Evolutionary conservation across 2,329 filamentous ascomycete genomes (phyloP), one percentile per base, ranked within the genome.

Genomic region (Xenoacremonium recifei): DNA sequence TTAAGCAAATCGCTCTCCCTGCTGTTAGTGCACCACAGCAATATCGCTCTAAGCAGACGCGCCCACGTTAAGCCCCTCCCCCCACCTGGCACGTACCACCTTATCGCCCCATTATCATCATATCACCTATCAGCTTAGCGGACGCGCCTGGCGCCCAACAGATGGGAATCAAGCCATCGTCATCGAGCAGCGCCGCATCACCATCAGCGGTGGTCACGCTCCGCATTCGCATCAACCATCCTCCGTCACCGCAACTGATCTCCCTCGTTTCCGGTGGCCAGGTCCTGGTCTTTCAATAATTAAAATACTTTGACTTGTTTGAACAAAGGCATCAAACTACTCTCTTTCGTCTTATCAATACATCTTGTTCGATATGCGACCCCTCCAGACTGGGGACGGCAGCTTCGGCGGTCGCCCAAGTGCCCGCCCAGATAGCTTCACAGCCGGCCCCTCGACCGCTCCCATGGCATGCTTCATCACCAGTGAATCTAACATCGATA

Each of bases 381-480:
- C 57, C 35, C 43, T 55, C 30, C 50, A 54, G 37, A 42, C 51
- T 38, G 40, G 49, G 21, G 56, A 48, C 25, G 48, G 47, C 33
- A 41, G 51, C 44, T 45, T 53, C 43, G 50, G 51, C 23, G 49
- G 35, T 15, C 54, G 50, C 40, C 36, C 42, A 19, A 40, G 43
- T 42, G 48, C 42, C 13, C 53, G 49, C 37, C 35, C 48, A 16
- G 56, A 59, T 39, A 53, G 42, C 23, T 43, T 59, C 35, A 37
- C 40, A 17, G 42, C 50, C 33, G 42, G 45, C 35, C 42, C 49
- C 23, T 51, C 57, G 25, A 34, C 50, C 21, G 48, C 57, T 10
- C 49, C 61, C 31, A 52, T 65, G 18, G 48, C 59, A n/a, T 68
- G 62, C 48, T 63, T 65, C 49, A 58, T 68, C 40, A 57, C 64